Base-by-base conservation (phyloP, 305 asterid species). In the Fraxinus velutina region DNA sequence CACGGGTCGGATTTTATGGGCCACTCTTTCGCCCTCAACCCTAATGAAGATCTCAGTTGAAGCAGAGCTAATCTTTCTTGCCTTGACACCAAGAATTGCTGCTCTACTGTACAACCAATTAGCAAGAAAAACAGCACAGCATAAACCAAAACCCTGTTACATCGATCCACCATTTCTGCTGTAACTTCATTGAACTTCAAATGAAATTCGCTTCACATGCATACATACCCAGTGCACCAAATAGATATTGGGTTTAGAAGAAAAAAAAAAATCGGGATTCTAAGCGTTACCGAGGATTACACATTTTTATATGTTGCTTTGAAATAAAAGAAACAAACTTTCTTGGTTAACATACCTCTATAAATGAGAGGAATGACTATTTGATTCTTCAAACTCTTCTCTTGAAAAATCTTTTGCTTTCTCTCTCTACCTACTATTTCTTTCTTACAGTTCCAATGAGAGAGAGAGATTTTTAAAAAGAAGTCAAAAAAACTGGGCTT, bases 1-100 rank as follows among this genome's bases (percentile, higher is more conserved):
- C 94, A 91, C 34, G 94, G 94, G 79, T 89, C 90, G 73, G 87
- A 62, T 79, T 88, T 91, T 74, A 86, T 81, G 7, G 93, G 92
- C 94, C 94, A 91, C 47, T 91, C 89, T 85, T 44, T 88, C 1
- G 90, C 86, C 77, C 92, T 86, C 78, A 91, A 71, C 77, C 93
- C 94, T 85, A 91, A 85, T 21, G 93, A 88, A 85, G 94, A 89
- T 87, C 94, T 90, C 89, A 91, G 78, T 79, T 85, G 88, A 79
- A 91, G 90, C 82, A 91, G 83, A 79, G 90, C 84, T 55, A 87
- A 83, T 73, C 84, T 83, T 80, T 91, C 92, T 70, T 71, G 86
- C 29, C 88, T 42, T 36, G 89, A 86, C 75, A 64, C 78, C 81
- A 80, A 76, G 6, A 83, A 55, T 19, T 88, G 81, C 62, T 82